A percentile compares a stretch with the other conserved stretches of the same genome.
Conservation (phyloP, 2,329 filamentous ascomycete species). For the Claviceps quebecensis region DNA sequence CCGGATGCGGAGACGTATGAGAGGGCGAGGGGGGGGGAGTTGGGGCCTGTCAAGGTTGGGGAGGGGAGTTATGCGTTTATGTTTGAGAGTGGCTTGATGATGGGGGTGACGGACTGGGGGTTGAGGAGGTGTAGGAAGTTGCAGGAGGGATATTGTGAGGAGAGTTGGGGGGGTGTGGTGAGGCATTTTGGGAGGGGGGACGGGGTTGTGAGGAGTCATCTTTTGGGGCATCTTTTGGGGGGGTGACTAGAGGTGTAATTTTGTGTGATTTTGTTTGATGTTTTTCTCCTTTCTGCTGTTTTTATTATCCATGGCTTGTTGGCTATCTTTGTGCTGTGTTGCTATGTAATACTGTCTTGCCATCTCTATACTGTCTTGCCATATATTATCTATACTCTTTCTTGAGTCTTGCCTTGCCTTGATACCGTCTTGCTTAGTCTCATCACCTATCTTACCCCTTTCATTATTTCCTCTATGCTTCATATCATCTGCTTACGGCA, state of each 20-base stretch:
- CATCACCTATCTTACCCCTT: no score
- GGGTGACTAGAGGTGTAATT: background rate
- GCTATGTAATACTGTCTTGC: no score
- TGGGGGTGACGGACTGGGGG: slow-evolving; percentile 61
- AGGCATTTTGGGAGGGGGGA: slow-evolving; percentile 42
- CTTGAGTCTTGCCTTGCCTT: no score
- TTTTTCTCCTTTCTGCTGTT: background rate
- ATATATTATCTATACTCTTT: no score
- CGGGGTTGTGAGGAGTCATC: slow-evolving; percentile 13
- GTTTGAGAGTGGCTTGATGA: slow-evolving; percentile 56
- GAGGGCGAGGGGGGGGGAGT: slow-evolving; percentile 38
- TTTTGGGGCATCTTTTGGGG: slow-evolving; percentile 9
- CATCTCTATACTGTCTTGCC: no score
- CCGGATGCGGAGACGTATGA: slow-evolving; percentile 38
- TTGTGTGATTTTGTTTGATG: background rate
- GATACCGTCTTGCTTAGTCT: no score
- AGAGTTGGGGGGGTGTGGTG: slow-evolving; percentile 63
- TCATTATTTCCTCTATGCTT: no score
- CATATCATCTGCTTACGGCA: no score
- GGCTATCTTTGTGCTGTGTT: no score
- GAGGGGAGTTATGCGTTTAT: slow-evolving; percentile 52
- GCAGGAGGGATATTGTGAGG: slow-evolving; percentile 37
- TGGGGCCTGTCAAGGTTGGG: slow-evolving; percentile 44
- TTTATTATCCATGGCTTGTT: no score
- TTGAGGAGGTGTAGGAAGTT: slow-evolving; percentile 42